phyloP scores from a whole-genome alignment of 306 rosid genomes.

The Herpetospermum pedunculosum region DNA sequence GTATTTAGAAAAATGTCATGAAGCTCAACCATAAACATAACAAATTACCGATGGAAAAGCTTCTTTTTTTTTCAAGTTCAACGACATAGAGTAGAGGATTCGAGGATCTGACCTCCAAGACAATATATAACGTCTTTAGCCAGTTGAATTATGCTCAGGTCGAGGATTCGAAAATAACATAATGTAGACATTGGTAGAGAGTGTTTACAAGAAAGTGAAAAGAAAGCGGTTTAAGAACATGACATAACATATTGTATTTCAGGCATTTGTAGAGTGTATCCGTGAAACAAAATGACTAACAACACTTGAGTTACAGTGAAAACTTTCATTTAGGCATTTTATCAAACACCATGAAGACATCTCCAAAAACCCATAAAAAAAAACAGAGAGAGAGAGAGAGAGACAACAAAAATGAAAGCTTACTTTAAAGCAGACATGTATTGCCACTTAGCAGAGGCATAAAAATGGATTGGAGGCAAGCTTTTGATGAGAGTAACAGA shows the following conservation, averaged over 20 bases:
- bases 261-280: background rate
- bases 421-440: constrained; percentile 58
- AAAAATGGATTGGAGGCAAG: constrained; percentile 28
- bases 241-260: background rate
- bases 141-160: background rate
- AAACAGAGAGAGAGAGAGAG: background rate
- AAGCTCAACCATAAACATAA: background rate
- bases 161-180: too few relatives aligned
- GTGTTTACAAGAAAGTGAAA: background rate
- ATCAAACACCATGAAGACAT: background rate
- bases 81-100: too few relatives aligned
- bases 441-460: constrained; percentile 53
- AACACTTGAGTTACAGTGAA: background rate
- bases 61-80: too few relatives aligned
- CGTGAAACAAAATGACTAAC: background rate
- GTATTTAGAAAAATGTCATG: background rate
- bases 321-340: background rate
- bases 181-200: background rate
- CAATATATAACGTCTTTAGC: too few relatives aligned
- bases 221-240: background rate
- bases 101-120: background rate
- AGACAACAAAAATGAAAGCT: constrained; percentile 6
- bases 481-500: constrained; percentile 9
- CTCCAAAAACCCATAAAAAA: background rate
- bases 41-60: too few relatives aligned